Percentiles rank a stretch among this genome's conserved stretches.
phyloP scores from a whole-genome alignment of 495 filamentous ascomycete species.

The Penicillium bovifimosum region DNA sequence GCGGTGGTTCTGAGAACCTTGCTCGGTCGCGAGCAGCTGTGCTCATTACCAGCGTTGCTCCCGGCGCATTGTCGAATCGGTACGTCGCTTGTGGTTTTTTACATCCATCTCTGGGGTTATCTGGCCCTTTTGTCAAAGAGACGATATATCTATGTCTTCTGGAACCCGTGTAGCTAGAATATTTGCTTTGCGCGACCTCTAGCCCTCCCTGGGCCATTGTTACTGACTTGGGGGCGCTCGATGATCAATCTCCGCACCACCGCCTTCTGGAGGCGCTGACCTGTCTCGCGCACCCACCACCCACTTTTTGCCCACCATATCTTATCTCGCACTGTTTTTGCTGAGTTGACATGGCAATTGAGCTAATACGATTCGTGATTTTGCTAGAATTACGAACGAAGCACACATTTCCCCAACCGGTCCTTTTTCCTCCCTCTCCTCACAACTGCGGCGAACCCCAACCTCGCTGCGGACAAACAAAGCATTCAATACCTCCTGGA shows the following conservation, averaged over 20 bases:
- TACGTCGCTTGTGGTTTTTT: slow-evolving; percentile 31
- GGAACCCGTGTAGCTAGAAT: background rate
- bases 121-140: background rate
- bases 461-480: slow-evolving; percentile 13
- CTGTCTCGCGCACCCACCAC: slow-evolving; percentile 22
- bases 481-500: slow-evolving; percentile 1
- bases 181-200: slow-evolving; percentile 21
- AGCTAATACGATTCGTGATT: slow-evolving; percentile 19
- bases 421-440: slow-evolving; percentile 18
- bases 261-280: slow-evolving; percentile 37
- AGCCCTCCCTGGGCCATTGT: slow-evolving; percentile 18
- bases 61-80: slow-evolving; percentile 43
- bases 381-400: slow-evolving; percentile 13
- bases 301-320: slow-evolving; percentile 12
- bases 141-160: background rate
- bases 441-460: slow-evolving; percentile 15
- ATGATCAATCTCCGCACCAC: slow-evolving; percentile 46
- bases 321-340: background rate
- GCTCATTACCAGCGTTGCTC: slow-evolving; percentile 29
- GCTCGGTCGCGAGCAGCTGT: slow-evolving; percentile 38
- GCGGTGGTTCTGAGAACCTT: slow-evolving; percentile 30
- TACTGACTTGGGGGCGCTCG: slow-evolving; percentile 32
- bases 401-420: slow-evolving; percentile 8
- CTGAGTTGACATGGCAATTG: slow-evolving; percentile 23
- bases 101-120: slow-evolving; percentile 8